Evolutionary conservation across 257 asterid genomes (phyloP).

Genomic region (Verbascum thapsus): DNA sequence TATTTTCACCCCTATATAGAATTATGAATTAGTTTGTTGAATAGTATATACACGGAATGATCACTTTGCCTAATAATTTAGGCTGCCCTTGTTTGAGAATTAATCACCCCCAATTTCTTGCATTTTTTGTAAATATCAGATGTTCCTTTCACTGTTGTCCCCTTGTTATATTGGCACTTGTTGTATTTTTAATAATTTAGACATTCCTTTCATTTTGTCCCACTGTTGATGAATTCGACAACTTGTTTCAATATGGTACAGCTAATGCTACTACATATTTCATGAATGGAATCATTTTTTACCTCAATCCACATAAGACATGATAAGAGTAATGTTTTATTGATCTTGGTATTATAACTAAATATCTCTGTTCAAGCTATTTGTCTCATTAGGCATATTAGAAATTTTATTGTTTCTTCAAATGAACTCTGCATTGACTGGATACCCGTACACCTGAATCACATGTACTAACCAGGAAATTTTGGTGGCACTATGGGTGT

Average conservation of each 20-base stretch:
- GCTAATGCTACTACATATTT: neutral
- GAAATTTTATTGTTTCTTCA: neutral
- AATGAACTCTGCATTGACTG: neutral
- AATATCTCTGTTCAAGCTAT: neutral
- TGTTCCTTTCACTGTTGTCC: neutral
- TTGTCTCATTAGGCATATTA: neutral
- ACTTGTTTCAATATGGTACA: too few species aligned
- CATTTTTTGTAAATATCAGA: neutral
- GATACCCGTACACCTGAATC: neutral
- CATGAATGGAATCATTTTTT: neutral
- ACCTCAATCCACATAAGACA: neutral
- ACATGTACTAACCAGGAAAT: neutral
- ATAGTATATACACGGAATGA: neutral
- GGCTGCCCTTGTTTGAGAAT: neutral
- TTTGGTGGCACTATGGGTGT: neutral
- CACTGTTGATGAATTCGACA: too few species aligned
- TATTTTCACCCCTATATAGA: too few species aligned
- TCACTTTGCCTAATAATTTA: neutral
- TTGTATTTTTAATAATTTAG: neutral
- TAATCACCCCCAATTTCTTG: neutral
- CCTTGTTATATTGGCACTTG: neutral
- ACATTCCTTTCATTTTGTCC: neutral
- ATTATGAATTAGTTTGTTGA: neutral
- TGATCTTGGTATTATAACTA: neutral
- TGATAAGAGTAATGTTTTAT: neutral